phyloP scores from a whole-genome alignment of 2,329 filamentous ascomycete species.

The Anisogramma anomala region DNA sequence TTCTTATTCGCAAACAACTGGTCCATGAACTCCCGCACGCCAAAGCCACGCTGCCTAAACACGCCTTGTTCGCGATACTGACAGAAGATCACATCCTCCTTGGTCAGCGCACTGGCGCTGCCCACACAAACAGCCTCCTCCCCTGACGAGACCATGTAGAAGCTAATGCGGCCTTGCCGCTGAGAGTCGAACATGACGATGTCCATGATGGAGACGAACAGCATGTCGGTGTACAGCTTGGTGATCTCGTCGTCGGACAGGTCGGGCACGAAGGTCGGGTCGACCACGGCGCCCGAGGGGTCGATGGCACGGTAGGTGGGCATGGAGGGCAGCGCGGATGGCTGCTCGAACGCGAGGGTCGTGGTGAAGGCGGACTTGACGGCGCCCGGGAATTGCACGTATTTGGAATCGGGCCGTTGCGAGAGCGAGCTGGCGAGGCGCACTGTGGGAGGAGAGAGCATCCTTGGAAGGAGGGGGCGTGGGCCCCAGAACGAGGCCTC shows the following conservation, averaged over 20 bases:
- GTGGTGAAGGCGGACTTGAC: constrained; percentile 87
- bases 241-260: constrained; percentile 52
- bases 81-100: constrained; percentile 81
- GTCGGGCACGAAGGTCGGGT: constrained; percentile 57
- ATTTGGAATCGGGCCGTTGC: constrained; percentile 42
- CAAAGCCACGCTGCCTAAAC: constrained; percentile 80
- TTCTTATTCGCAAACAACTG: constrained; percentile 83
- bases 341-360: constrained; percentile 63
- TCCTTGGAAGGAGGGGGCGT: constrained; percentile 5
- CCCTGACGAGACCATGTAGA: constrained; percentile 94
- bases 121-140: constrained; percentile 92
- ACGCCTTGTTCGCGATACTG: constrained; percentile 93
- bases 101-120: constrained; percentile 69
- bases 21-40: constrained; percentile 81
- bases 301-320: constrained; percentile 88
- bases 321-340: constrained; percentile 61
- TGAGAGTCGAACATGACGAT: constrained; percentile 97
- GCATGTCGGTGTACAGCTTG: constrained; percentile 54
- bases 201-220: constrained; percentile 75
- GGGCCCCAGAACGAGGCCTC: constrained; percentile 12
- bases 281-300: constrained; percentile 74
- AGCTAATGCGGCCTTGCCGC: constrained; percentile 81
- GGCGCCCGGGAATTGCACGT: constrained; percentile 79
- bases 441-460: constrained; percentile 14
- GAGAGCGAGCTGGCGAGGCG: constrained; percentile 39